Evolutionary conservation across 345 rosid genomes (phyloP), one percentile per base, ranked within the genome.

Genomic region (Xanthoceras sorbifolium): DNA sequence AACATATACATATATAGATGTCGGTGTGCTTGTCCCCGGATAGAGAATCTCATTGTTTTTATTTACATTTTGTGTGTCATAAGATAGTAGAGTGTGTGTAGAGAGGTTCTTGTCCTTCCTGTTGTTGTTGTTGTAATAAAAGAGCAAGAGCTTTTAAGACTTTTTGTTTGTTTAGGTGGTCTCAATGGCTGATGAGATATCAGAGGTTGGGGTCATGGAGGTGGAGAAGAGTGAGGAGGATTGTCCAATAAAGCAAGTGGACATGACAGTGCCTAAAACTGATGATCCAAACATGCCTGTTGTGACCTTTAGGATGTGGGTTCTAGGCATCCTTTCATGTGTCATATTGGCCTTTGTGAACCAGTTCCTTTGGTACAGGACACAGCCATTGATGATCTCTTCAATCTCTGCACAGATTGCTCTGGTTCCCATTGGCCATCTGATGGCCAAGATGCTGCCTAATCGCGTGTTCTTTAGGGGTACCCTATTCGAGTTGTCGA

Each of bases 331-430:
- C 1, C 76, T 73, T 10, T 63, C 96, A 0, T 92, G 98, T 23
- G 77, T 89, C 54, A 0, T 93, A 4, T 87, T 93, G 25, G 84
- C 98, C 8, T 87, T 92, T 73, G 81, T 89, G 15, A 93, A 92
- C 89, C 97, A 93, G 88, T 93, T 93, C 83, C 92, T 90, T 80
- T 90, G 98, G 94, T 92, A 90, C 82, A 77, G 98, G 68, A 72
- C 64, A 22, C 84, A 85, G 81, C 94, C 94, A 0, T 40, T 93
- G 81, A 12, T 1, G 5, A 73, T 93, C 6, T n/a, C 80, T 0
- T 75, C 87, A 14, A 87, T 92, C 61, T 89, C 93, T 3, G 97
- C 97, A 34, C 92, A 88, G 89, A 91, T 93, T 61, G 93, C 90
- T 0, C 92, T 91, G 4, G 89, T 91, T 48, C 97, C 97, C 3